Evolutionary conservation across 1,284 basidiomycete genomes (phyloP).

Genomic region (Dichomitus squalens): DNA sequence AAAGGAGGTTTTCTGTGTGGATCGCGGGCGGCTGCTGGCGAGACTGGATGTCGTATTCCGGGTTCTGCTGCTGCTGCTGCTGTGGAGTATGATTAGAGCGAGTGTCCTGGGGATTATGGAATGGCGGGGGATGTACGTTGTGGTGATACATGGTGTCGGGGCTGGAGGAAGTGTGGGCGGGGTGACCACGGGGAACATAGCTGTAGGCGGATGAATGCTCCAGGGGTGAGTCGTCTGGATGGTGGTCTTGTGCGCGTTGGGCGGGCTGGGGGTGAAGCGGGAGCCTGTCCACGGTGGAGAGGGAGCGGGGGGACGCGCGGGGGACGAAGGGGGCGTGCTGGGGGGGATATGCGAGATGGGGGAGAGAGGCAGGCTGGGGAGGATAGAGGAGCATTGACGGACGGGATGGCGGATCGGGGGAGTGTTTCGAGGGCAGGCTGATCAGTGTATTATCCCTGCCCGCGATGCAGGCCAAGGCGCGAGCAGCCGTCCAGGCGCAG

Average conservation of each 20-base stretch:
- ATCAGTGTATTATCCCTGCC: conserved; percentile 15
- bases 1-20: conserved; percentile 22
- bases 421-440: conserved; percentile 1
- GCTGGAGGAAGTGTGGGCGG: conserved; percentile 15
- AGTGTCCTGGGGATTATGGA: conserved; percentile 20
- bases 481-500: not conserved
- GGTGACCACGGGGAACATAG: conserved; percentile 25
- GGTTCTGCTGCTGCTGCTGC: not conserved
- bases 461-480: not conserved
- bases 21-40: conserved; percentile 27
- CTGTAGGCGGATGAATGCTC: conserved; percentile 15
- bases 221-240: conserved; percentile 17
- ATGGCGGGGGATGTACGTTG: conserved; percentile 14
- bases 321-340: conserved; percentile 9
- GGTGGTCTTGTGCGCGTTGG: conserved; percentile 3
- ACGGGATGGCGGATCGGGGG: conserved; percentile 18
- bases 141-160: conserved; percentile 21
- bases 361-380: conserved; percentile 17
- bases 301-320: conserved; percentile 19
- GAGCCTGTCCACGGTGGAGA: conserved; percentile 22
- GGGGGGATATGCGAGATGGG: conserved; percentile 19
- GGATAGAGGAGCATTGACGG: conserved; percentile 27
- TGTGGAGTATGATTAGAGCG: conserved; percentile 27
- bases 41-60: conserved; percentile 17
- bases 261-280: conserved; percentile 8